phyloP scores from a whole-genome alignment of 176 grass and related monocot species.

The Ananas comosus region DNA sequence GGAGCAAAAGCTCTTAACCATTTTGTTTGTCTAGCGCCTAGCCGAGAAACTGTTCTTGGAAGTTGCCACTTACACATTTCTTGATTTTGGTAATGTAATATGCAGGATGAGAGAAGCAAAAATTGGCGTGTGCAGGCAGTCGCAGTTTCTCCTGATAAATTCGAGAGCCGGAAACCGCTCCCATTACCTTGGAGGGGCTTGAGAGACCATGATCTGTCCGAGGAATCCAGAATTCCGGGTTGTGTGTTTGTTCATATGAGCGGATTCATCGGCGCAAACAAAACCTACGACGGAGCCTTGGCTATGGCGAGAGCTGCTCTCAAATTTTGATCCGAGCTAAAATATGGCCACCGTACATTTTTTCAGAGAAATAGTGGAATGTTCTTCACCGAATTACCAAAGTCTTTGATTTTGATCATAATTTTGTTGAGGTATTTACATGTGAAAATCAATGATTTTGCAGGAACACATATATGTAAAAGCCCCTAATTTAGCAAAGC shows the following conservation, averaged over 20 bases:
- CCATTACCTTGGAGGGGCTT: constrained; percentile 76
- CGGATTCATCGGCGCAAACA: constrained; percentile 88
- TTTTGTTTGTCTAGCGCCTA: too few species aligned
- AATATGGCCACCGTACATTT: background rate
- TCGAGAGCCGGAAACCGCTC: constrained; percentile 72
- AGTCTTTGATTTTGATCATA: too few species aligned
- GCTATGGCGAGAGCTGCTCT: constrained; percentile 83
- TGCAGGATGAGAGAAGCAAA: constrained; percentile 84
- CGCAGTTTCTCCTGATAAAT: constrained; percentile 62
- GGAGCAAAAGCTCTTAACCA: too few species aligned
- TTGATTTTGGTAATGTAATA: background rate
- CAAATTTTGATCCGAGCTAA: constrained; percentile 40
- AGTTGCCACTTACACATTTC: too few species aligned
- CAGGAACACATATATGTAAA: too few species aligned
- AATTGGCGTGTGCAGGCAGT: constrained; percentile 92
- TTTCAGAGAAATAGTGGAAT: too few species aligned
- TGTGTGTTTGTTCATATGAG: constrained; percentile 92
- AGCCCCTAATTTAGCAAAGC: too few species aligned
- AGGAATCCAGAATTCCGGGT: constrained; percentile 51
- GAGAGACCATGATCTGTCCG: constrained; percentile 76
- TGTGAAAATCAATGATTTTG: too few species aligned
- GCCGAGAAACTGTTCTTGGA: too few species aligned
- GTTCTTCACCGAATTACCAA: too few species aligned
- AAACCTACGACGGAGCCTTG: constrained; percentile 68
- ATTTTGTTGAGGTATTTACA: too few species aligned